Evolutionary conservation across 345 rosid species (phyloP), one percentile per base, ranked within the genome.

Genomic region (Clarkia xantiana): DNA sequence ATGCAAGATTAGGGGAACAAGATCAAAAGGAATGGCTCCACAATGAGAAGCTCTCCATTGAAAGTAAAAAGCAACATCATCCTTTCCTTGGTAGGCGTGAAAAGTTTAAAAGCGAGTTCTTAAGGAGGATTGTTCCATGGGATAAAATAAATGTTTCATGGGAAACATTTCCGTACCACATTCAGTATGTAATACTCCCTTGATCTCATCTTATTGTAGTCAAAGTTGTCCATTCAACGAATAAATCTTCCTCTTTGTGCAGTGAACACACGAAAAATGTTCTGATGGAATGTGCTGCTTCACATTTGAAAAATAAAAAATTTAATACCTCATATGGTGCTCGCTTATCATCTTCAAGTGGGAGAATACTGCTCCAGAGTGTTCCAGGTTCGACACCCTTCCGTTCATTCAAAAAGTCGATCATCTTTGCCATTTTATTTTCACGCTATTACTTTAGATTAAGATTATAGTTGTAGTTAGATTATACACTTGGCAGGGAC

Each of bases 21-120:
- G 99, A 93, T 59, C 95, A 87, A 58, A 80, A 72, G 72, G 96
- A 93, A 54, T 93, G 99, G 99, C 85, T 93, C 11, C 62, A 55
- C 18, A 93, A 65, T 53, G 95, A 87, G 71, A 87, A 71, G 71
- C 74, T 80, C 40, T 59, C 90, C 0, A 68, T 79, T 44, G 95
- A 87, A 62, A 71, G 66, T 58, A 82, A 77, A 69, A 84, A 76
- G 78, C 79, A 68, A 62, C 90, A 91, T 66, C 77, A 86, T 4
- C 91, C 94, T 9, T 79, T 82, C 40, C 69, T 87, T 56, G 68
- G 63, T 15, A 78, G 82, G 66, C 76, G 65, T 40, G 87, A 93
- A 44, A 80, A 79, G 71, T 93, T 87, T 68, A 87, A 71, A 72
- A 77, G 64, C 15, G 95, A 84, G 55, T 76, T 86, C 57, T 58